Evolutionary conservation across 176 grass and related monocot species (phyloP), one percentile per base, ranked within the genome.

Genomic region (Bonia amplexicaulis): DNA sequence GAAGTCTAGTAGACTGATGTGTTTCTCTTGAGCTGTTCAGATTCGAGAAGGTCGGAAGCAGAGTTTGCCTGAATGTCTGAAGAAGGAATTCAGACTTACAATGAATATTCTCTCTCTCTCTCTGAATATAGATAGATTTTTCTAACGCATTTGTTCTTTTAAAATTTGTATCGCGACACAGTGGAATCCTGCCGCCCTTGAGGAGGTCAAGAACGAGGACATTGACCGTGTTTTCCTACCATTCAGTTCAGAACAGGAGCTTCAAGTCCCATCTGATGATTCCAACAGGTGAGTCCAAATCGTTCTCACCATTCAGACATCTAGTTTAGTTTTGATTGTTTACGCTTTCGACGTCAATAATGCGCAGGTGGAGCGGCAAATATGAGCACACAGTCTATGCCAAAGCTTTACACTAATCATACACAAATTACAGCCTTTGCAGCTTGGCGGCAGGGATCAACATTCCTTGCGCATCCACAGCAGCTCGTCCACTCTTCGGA

Each of bases 81-180:
- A 81, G 74, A 98, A 98, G 84, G 96, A 98, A 88, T 98, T 98
- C 85, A 90, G 96, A 63, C 88, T 98, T 76, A 95, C 96, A 79
- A 92, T 96, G 73, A 98, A 98, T 45, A 88, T 92, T 66, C 12
- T 41, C 19, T 46, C 19, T 39, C 16, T 15, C 58, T 55, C 62
- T 25, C 65, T 79, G 45, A 45, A 54, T 31, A 33, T 31, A 23
- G 12, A 9, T 46, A 22, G 6, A 40, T 74, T 40, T 46, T 10
- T 42, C 29, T 83, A 10, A 42, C 63, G 7, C 46, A 51, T 62
- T 6, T 75, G 14, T 40, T 71, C 47, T 45, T 40, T 61, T 15
- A 35, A 87, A 66, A 26, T 71, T 60, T 59, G 16, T 80, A 27
- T 73, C 40, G 66, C 44, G n/a, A 79, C 31, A n/a, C 78, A 98